A percentile compares a stretch with the other conserved stretches of the same genome.
Conservation (phyloP, 805 yeast genomes). For the Metschnikowia sp. region DNA sequence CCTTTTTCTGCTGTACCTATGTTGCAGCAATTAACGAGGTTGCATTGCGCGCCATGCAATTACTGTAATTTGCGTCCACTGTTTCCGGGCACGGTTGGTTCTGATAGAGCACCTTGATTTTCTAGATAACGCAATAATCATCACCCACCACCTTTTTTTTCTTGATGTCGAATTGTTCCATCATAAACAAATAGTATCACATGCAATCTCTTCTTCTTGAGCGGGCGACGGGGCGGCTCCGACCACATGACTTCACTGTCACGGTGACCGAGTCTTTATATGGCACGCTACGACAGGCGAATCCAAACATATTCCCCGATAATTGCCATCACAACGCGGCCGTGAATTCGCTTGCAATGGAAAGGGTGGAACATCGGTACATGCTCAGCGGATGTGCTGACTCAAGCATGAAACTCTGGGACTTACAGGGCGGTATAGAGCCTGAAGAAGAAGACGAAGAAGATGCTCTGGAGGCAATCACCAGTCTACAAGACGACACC, state of each 20-base stretch:
- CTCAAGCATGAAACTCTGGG: slow-evolving; percentile 67
- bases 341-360: slow-evolving; percentile 60
- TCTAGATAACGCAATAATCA: no score
- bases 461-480: not conserved
- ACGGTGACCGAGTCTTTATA: slow-evolving; percentile 38
- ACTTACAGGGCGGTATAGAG: slow-evolving; percentile 28
- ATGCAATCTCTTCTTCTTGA: slow-evolving; percentile 42
- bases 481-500: not conserved
- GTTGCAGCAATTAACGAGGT: not conserved
- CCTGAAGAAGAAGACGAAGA: slow-evolving; percentile 6
- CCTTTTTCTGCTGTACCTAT: no score
- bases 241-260: slow-evolving; percentile 32
- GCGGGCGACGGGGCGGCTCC: slow-evolving; percentile 24
- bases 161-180: no score
- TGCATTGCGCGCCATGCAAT: not conserved
- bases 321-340: slow-evolving; percentile 48
- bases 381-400: slow-evolving; percentile 74
- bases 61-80: not conserved
- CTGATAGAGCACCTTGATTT: no score
- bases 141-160: no score
- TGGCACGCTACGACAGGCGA: slow-evolving; percentile 25
- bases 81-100: not conserved
- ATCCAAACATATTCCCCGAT: slow-evolving; percentile 33
- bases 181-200: no score
- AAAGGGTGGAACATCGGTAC: slow-evolving; percentile 41